Evolutionary conservation across 768 basidiomycete genomes (phyloP).

Genomic region (Guyanaporus albipodus): DNA sequence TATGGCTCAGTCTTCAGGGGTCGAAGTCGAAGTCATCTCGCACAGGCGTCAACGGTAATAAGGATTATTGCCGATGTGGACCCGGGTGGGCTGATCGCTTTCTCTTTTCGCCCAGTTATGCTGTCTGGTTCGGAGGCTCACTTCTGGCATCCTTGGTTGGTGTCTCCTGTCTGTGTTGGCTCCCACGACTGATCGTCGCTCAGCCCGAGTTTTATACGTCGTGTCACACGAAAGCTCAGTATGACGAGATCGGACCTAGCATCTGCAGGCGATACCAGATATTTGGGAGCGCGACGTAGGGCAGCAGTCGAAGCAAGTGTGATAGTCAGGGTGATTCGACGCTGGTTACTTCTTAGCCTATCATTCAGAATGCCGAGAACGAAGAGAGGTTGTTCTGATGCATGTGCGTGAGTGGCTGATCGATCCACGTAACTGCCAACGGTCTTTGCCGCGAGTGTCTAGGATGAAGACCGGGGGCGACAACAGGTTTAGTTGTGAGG

Average conservation of each 20-base stretch:
- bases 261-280: constrained; percentile 92
- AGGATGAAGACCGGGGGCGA: constrained; percentile 10
- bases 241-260: constrained; percentile 89
- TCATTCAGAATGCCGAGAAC: constrained; percentile 6
- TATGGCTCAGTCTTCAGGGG: constrained; percentile 75
- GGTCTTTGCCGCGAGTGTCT: background rate
- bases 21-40: constrained; percentile 96
- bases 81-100: constrained; percentile 6
- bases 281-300: constrained; percentile 83
- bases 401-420: background rate
- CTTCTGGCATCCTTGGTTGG: constrained; percentile 87
- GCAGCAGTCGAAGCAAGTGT: too few species aligned
- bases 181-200: constrained; percentile 4
- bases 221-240: constrained; percentile 92
- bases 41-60: constrained; percentile 92
- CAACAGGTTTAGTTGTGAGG: too few species aligned
- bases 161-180: constrained; percentile 5
- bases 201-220: constrained; percentile 95
- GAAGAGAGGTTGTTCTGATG: background rate
- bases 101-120: constrained; percentile 49
- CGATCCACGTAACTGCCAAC: background rate
- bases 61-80: background rate
- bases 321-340: background rate
- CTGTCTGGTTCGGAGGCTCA: constrained; percentile 98
- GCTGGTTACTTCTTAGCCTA: background rate